Conservation (phyloP, 1,139 yeast species). For the Kodamaea suecica region DNA sequence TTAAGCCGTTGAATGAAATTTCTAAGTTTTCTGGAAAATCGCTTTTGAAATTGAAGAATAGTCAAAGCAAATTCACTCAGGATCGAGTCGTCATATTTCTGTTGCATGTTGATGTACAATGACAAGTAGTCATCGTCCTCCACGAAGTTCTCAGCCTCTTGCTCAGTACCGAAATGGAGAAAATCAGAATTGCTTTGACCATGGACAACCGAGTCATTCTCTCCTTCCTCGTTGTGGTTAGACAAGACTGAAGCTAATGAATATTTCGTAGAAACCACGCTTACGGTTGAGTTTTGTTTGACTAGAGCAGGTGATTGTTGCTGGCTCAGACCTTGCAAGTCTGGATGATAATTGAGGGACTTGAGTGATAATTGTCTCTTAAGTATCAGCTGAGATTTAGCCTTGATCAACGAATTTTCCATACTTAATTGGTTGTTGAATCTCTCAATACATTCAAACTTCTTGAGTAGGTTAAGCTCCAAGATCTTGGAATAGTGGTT, state of each 20-base stretch:
- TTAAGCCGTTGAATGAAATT: constrained; percentile 1
- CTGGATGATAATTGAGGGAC: constrained; percentile 13
- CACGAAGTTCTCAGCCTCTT: constrained; percentile 7
- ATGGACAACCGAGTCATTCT: constrained; percentile 13
- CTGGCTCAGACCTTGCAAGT: constrained; percentile 6
- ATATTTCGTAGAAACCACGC: constrained; percentile 14
- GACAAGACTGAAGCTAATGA: constrained; percentile 15
- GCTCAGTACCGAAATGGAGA: constrained; percentile 4
- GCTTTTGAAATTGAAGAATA: constrained; percentile 20
- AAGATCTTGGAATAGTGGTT: constrained; percentile 40
- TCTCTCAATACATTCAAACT: constrained; percentile 35
- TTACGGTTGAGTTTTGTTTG: constrained; percentile 14
- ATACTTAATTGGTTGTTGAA: constrained; percentile 29
- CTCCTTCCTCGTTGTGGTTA: constrained; percentile 15
- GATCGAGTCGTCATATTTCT: constrained; percentile 15
- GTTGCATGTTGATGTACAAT: constrained; percentile 17
- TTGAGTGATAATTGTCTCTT: constrained; percentile 35
- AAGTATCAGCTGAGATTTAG: constrained; percentile 32
- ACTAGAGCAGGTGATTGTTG: constrained; percentile 8
- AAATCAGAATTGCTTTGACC: constrained; percentile 7
- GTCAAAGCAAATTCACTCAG: constrained; percentile 17
- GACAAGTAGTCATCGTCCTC: constrained; percentile 20
- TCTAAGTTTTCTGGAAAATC: constrained; percentile 8
- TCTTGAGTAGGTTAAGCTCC: constrained; percentile 38
- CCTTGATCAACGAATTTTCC: constrained; percentile 30